These are phyloP conservation scores for Parascedosporium putredinis DNA, from an alignment of 2,329 filamentous ascomycete genomes.

Conservation along the genomic window DNA sequence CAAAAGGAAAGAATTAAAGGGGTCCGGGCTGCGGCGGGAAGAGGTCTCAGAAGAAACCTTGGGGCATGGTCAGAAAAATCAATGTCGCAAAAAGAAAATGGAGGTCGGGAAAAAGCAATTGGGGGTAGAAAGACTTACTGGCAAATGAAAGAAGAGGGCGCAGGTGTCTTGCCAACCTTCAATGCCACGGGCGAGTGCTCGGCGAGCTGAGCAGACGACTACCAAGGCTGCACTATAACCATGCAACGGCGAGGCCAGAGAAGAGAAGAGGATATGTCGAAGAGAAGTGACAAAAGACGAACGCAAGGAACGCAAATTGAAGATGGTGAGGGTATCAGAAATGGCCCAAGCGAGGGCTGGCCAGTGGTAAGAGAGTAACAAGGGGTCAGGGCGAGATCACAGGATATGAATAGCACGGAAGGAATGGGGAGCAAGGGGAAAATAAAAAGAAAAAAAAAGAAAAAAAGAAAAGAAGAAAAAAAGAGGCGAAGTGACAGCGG, in stretches of 20 bases:
- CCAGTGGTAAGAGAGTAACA: not conserved
- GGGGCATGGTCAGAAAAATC: not conserved
- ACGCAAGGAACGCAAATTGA: not conserved
- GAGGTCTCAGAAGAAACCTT: not conserved
- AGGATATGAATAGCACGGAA: no score
- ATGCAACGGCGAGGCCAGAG: not conserved
- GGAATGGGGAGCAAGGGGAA: no score
- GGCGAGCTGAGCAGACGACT: no score
- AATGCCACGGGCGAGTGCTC: not conserved
- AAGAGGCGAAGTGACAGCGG: not conserved
- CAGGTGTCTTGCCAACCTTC: not conserved
- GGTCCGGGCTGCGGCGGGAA: conserved; percentile 1
- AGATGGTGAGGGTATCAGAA: conserved; percentile 1
- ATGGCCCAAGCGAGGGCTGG: not conserved
- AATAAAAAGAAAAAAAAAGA: no score
- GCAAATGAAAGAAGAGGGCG: not conserved
- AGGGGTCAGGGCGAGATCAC: not conserved
- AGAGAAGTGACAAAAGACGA: not conserved
- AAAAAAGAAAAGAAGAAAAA: no score
- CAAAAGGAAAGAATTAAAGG: not conserved
- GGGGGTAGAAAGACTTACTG: not conserved
- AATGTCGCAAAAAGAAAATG: not conserved
- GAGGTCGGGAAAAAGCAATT: not conserved
- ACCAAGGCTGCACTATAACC: no score
- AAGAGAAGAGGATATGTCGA: not conserved